Conservation (phyloP, 306 rosid species). For the Pterocarpus macrocarpus region DNA sequence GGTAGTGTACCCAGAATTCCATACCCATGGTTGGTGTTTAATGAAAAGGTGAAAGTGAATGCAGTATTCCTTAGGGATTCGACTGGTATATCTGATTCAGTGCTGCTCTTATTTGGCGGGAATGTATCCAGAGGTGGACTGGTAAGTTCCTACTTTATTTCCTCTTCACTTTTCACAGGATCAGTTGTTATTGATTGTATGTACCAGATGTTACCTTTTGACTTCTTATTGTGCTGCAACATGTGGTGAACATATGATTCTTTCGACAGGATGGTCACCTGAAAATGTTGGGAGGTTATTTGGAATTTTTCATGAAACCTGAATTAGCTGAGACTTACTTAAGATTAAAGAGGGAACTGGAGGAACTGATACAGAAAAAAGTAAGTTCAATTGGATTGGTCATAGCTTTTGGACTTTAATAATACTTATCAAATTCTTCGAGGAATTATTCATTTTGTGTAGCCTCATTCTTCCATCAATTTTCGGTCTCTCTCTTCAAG, state of each 20-base stretch:
- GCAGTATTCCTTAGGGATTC: conserved; percentile 95
- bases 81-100: conserved; percentile 89
- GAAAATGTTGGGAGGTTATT: conserved; percentile 95
- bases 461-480: conserved; percentile 16
- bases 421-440: conserved; percentile 23
- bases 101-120: conserved; percentile 93
- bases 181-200: conserved; percentile 42
- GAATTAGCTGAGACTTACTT: conserved; percentile 74
- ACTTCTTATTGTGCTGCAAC: conserved; percentile 22
- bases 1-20: conserved; percentile 77
- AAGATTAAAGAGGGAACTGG: conserved; percentile 75
- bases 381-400: conserved; percentile 52
- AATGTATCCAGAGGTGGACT: conserved; percentile 74
- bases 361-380: conserved; percentile 78
- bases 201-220: conserved; percentile 32
- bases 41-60: conserved; percentile 96
- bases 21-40: conserved; percentile 95
- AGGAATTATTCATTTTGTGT: conserved; percentile 16
- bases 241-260: conserved; percentile 37
- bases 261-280: conserved; percentile 86
- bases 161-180: conserved; percentile 10
- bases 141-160: conserved; percentile 60
- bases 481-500: conserved; percentile 27
- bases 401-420: conserved; percentile 13
- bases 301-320: conserved; percentile 95